A percentile compares a stretch with the other conserved stretches of the same genome.
These are phyloP conservation scores for Pascua sp. DNA, from an alignment of 1,284 basidiomycete genomes.

Conservation along the genomic window DNA sequence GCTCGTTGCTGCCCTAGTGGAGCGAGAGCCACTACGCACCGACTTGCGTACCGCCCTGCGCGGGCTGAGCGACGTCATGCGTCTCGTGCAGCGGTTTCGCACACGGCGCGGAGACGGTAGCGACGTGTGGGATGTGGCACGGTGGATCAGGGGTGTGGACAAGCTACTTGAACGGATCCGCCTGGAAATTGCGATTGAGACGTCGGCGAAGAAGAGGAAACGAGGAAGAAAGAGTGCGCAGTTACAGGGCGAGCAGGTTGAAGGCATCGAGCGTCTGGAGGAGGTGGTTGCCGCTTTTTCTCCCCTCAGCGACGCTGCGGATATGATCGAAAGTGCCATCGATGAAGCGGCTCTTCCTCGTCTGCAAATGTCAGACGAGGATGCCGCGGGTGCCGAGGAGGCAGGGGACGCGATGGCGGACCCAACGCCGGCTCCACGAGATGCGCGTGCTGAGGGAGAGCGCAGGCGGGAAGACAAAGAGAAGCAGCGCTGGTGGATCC, in stretches of 20 bases:
- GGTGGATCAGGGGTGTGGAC: slow-evolving; percentile 34
- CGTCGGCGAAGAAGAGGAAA: slow-evolving; percentile 5
- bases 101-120: slow-evolving; percentile 64
- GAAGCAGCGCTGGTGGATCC: slow-evolving; percentile 60
- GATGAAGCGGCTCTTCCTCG: slow-evolving; percentile 43
- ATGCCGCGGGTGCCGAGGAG: slow-evolving; percentile 23
- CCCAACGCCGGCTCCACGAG: not conserved
- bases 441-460: slow-evolving; percentile 17
- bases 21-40: slow-evolving; percentile 62
- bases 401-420: slow-evolving; percentile 15
- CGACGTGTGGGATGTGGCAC: slow-evolving; percentile 50
- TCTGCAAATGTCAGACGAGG: slow-evolving; percentile 15
- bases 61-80: slow-evolving; percentile 66
- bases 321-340: slow-evolving; percentile 61
- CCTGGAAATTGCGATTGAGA: slow-evolving; percentile 2
- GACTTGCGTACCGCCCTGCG: slow-evolving; percentile 64
- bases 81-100: slow-evolving; percentile 74
- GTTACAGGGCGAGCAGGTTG: slow-evolving; percentile 2
- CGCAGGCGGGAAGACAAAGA: slow-evolving; percentile 25
- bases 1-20: slow-evolving; percentile 71
- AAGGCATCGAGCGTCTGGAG: slow-evolving; percentile 33
- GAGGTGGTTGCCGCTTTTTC: slow-evolving; percentile 59
- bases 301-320: slow-evolving; percentile 59
- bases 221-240: slow-evolving; percentile 5
- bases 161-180: slow-evolving; percentile 24